A percentile compares a stretch with the other conserved stretches of the same genome.
Conservation (phyloP, 352 stramenopile species). For the Globisporangium emineosum region DNA sequence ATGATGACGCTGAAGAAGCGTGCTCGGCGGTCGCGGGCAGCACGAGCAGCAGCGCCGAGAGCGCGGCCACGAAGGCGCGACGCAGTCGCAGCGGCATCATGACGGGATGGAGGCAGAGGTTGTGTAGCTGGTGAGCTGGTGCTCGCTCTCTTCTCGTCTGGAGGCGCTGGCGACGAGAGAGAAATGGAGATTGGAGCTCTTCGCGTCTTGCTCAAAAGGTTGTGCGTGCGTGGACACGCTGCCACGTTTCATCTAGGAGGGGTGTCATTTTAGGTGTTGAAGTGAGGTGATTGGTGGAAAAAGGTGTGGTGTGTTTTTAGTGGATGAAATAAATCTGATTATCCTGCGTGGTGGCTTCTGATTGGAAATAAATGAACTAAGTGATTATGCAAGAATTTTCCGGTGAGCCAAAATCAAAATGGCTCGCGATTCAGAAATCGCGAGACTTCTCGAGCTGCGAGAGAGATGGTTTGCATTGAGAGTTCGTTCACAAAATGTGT, state of each 20-base stretch:
- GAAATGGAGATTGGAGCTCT: conserved; percentile 12
- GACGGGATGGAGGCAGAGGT: background rate
- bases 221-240: conserved; percentile 8
- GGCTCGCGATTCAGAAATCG: background rate
- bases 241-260: background rate
- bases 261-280: conserved; percentile 5
- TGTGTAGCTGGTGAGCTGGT: background rate
- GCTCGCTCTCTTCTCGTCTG: background rate
- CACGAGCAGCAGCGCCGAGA: conserved; percentile 5
- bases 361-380: background rate
- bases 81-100: conserved; percentile 7
- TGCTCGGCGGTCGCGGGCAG: background rate
- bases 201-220: background rate
- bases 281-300: background rate
- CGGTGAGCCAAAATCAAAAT: background rate
- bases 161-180: background rate
- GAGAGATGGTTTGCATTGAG: background rate
- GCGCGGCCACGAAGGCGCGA: conserved; percentile 4
- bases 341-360: background rate
- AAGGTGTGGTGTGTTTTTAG: background rate
- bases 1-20: background rate
- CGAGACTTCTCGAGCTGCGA: background rate
- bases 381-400: background rate
- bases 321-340: background rate
- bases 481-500: background rate